Base-by-base conservation (phyloP, 2,329 filamentous ascomycete species). In the Pyrenophora seminiperda region DNA sequence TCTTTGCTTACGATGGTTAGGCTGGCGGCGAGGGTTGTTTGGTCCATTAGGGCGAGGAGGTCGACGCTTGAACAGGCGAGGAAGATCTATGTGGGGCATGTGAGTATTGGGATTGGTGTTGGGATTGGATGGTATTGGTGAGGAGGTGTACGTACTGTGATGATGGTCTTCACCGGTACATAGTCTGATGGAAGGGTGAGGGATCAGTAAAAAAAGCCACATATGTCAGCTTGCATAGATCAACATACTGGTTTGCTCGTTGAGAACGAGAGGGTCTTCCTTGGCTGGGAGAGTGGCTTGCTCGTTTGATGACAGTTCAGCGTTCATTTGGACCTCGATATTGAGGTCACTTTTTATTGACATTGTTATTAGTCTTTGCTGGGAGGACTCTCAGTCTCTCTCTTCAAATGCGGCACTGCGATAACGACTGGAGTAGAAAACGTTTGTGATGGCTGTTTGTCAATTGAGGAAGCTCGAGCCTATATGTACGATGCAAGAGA, bases 1-100 rank as follows among this genome's bases (percentile, higher is more conserved):
- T 74, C 72, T n/a, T 47, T 56, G 20, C 50, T 55, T 17, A 63
- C 40, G 19, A 58, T 63, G 6, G 58, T 60, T 22, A 63, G 36
- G 41, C 58, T 59, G 17, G 60, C 58, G 37, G 58, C 60, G 31
- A 63, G 60, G 15, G 58, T 63, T 3, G 60, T 63, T 29, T 63
- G 60, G 27, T 63, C 60, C 50, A 63, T 60, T 7, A 63, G 20
- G 5, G 60, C 60, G 4, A 63, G 29, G 5, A 63, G 41, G 47
- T 63, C 60, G 17, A 63, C 58, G 20, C 56, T 61, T 27, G 60
- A 58, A 38, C 60, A 63, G n/a, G 60, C 60, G 18, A 63, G 27
- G 33, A 63, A 63, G 48, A 63, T 62, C 55, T 59, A 30, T 19
- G 14, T 7, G 22, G 14, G 22, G 14, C 18, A 27, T 5, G 7